Percentiles rank a stretch among this genome's conserved stretches.
Evolutionary conservation across 75 land plant genomes (phyloP).

Genomic region (Larix kaempferi): DNA sequence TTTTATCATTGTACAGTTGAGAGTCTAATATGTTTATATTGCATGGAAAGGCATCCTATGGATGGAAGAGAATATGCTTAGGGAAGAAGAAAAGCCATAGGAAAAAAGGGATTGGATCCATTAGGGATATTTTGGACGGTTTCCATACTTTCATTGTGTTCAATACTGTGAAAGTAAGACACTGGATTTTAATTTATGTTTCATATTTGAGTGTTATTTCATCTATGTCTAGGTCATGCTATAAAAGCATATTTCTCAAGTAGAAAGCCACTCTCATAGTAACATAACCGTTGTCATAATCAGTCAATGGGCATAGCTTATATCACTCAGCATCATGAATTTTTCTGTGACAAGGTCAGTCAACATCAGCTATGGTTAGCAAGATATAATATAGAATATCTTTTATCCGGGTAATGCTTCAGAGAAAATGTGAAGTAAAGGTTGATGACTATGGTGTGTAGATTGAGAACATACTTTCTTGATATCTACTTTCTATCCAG

Average conservation of each 20-base stretch:
- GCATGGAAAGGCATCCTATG: neutral
- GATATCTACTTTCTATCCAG: neutral
- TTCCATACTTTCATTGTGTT: neutral
- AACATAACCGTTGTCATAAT: neutral
- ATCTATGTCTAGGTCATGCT: no score
- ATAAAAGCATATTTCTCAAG: neutral
- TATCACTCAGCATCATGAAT: neutral
- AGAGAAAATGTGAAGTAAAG: neutral
- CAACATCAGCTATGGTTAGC: neutral
- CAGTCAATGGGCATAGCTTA: neutral
- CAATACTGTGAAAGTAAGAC: neutral
- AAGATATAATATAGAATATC: neutral
- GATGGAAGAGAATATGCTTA: neutral
- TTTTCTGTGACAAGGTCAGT: neutral
- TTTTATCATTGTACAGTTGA: neutral
- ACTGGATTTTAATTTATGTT: neutral
- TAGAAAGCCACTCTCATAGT: neutral
- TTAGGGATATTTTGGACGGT: neutral
- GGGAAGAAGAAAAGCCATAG: neutral
- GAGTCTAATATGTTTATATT: neutral
- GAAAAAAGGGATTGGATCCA: neutral
- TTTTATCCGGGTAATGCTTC: neutral
- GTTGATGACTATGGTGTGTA: neutral
- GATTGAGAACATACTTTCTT: neutral
- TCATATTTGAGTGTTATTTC: no score